These are phyloP conservation scores for Rhizoctonia solani DNA, from an alignment of 1,284 basidiomycete genomes.

Conservation along the genomic window DNA sequence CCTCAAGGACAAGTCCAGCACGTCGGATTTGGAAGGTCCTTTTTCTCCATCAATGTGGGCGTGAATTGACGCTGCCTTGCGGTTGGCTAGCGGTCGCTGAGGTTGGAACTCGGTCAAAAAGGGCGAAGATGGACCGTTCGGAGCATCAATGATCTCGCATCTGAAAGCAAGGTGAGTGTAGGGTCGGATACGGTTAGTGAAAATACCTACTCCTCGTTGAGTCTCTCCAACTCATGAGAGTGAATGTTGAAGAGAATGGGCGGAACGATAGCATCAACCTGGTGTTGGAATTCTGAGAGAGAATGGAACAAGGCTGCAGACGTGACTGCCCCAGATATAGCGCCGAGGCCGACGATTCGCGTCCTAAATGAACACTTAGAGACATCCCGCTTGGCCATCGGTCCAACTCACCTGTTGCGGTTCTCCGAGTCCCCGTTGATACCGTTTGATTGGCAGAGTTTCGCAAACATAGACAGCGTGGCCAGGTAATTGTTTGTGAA, in stretches of 20 bases:
- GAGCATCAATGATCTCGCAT: constrained; percentile 19
- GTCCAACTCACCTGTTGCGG: constrained; percentile 60
- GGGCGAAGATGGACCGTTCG: constrained; percentile 51
- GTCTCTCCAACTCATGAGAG: constrained; percentile 60
- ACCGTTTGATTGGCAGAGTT: constrained; percentile 57
- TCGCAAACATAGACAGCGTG: constrained; percentile 69
- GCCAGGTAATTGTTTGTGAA: constrained; percentile 74
- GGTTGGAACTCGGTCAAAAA: constrained; percentile 81
- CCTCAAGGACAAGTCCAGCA: constrained; percentile 73
- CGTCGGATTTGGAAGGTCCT: constrained; percentile 75
- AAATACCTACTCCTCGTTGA: constrained; percentile 69
- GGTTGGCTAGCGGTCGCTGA: constrained; percentile 67
- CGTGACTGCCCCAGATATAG: constrained; percentile 77
- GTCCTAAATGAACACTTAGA: constrained; percentile 57
- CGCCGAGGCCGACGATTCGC: constrained; percentile 83
- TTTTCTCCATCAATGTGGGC: constrained; percentile 85
- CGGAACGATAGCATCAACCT: constrained; percentile 72
- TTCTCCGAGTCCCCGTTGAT: constrained; percentile 61
- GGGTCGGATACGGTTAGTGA: neutral
- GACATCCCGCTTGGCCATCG: neutral
- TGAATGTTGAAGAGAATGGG: constrained; percentile 75
- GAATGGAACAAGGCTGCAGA: constrained; percentile 86
- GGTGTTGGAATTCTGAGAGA: constrained; percentile 71
- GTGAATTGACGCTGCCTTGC: constrained; percentile 85
- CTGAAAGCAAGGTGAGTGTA: neutral